phyloP scores from a whole-genome alignment of 164 flowering plant species.

The Houttuynia cordata region DNA sequence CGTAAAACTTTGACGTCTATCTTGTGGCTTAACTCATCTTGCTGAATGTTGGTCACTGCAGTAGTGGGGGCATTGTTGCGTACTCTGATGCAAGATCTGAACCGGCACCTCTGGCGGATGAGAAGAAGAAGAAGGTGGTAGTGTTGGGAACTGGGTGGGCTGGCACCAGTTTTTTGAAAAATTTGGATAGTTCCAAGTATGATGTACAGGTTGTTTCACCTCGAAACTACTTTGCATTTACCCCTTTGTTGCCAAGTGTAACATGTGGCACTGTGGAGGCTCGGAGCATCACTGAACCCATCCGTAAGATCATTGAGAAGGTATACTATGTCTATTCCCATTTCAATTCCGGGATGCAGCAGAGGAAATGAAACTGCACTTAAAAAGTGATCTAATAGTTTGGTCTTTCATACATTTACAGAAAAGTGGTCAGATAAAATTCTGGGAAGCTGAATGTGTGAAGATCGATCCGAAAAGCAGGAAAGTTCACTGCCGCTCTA shows the following conservation, averaged over 20 bases:
- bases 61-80: slow-evolving; percentile 68
- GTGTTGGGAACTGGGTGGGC: slow-evolving; percentile 99
- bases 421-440: slow-evolving; percentile 47
- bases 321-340: slow-evolving; percentile 21
- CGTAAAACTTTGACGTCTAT: not conserved
- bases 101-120: slow-evolving; percentile 11
- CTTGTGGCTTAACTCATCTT: not conserved
- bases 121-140: slow-evolving; percentile 51
- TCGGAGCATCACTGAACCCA: slow-evolving; percentile 82
- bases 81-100: slow-evolving; percentile 40
- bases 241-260: slow-evolving; percentile 84
- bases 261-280: slow-evolving; percentile 91
- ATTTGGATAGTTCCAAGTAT: slow-evolving; percentile 50
- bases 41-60: slow-evolving; percentile 20
- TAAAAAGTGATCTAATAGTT: not conserved
- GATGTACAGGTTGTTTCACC: slow-evolving; percentile 90
- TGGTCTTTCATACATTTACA: slow-evolving; percentile 14
- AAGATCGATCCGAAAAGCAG: slow-evolving; percentile 67
- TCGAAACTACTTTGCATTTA: slow-evolving; percentile 83
- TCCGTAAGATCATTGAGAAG: slow-evolving; percentile 63
- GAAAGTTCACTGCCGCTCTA: slow-evolving; percentile 65
- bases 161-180: slow-evolving; percentile 70
- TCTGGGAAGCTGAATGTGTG: slow-evolving; percentile 77
- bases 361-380: not conserved
- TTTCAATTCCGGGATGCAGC: not conserved